Percentiles rank a stretch among this genome's conserved stretches.
phyloP scores from a whole-genome alignment of 345 rosid species.

The Brassica carinata region DNA sequence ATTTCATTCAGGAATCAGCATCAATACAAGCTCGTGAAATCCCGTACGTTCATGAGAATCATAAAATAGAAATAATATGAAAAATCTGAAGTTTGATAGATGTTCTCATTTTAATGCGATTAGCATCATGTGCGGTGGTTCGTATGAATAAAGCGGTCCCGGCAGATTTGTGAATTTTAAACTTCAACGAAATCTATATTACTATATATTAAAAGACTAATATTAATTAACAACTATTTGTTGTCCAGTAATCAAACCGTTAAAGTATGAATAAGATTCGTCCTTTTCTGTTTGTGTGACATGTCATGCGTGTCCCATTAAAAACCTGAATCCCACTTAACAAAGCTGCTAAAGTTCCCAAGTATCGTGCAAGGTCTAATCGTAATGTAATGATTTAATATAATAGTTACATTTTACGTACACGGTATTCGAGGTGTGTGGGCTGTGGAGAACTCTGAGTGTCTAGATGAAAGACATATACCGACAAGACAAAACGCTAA shows the following conservation, averaged over 20 bases:
- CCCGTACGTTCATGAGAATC: background rate
- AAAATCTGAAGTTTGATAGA: background rate
- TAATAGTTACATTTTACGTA: conserved; percentile 17
- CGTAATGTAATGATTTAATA: background rate
- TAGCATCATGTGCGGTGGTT: conserved; percentile 6
- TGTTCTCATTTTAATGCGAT: background rate
- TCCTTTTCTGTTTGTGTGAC: conserved; percentile 16
- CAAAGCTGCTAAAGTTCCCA: conserved; percentile 30
- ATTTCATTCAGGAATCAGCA: conserved; percentile 10
- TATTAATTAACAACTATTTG: background rate
- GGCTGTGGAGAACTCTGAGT: background rate
- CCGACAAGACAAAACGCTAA: background rate
- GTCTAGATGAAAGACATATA: background rate
- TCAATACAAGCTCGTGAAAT: background rate
- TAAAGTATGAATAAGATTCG: conserved; percentile 16
- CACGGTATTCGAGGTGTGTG: conserved; percentile 24
- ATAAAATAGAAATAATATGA: background rate
- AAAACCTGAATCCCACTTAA: conserved; percentile 31
- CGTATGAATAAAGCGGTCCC: background rate
- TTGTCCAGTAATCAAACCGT: background rate
- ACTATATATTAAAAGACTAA: background rate
- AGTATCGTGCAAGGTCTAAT: conserved; percentile 21
- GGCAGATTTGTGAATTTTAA: background rate
- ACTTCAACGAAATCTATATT: background rate
- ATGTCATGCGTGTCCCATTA: conserved; percentile 34